phyloP scores from a whole-genome alignment of 2,329 filamentous ascomycete genomes.

The Diaporthe humulicola region DNA sequence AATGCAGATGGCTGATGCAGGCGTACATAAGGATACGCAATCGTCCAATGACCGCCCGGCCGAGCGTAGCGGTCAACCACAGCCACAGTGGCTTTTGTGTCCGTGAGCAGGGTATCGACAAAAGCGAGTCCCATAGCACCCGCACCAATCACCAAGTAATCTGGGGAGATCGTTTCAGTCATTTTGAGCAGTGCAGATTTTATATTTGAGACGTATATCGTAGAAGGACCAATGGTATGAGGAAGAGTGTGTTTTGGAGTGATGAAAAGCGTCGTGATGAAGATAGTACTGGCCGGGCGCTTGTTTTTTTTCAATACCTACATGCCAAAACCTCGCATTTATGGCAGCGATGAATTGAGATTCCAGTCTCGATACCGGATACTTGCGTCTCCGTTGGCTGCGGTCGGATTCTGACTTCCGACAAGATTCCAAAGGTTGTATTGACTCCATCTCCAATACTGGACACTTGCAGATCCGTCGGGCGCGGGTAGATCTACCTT shows the following conservation, averaged over 20 bases:
- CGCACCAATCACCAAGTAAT: constrained; percentile 7
- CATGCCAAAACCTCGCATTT: no score
- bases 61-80: background rate
- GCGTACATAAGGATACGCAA: background rate
- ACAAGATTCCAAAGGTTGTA: no score
- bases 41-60: background rate
- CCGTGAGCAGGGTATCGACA: background rate
- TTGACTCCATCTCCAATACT: no score
- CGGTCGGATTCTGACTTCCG: no score
- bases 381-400: no score
- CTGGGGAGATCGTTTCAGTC: background rate
- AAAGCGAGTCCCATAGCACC: constrained; percentile 3
- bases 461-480: no score
- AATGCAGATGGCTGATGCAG: background rate
- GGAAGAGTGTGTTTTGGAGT: background rate
- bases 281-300: no score
- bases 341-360: no score
- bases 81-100: background rate
- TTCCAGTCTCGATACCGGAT: no score
- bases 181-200: background rate
- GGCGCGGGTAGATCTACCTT: no score
- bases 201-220: background rate
- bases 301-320: no score
- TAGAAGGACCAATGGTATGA: background rate
- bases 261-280: no score